Base-by-base conservation (phyloP, 2,329 filamentous ascomycete genomes). In the Colletotrichum somersetense region DNA sequence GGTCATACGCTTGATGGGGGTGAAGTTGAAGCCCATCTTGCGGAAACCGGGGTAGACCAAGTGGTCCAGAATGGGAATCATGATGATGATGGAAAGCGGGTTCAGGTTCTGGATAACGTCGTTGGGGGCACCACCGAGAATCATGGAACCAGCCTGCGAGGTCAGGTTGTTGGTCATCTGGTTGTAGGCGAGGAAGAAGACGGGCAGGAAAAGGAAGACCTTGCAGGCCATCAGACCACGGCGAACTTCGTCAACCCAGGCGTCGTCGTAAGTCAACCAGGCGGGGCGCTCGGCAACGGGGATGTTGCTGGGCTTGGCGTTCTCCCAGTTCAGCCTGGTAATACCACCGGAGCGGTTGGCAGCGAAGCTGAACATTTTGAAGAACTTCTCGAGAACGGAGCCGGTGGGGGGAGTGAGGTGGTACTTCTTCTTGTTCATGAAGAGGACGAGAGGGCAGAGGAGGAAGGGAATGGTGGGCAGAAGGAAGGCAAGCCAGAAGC, bases 211-310 rank as follows among this genome's bases (percentile, higher is more conserved):
- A 73, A 90, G 81, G 81, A 93, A 95, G 44, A 94, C 92, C 74
- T 88, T 86, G 84, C 91, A 93, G 68, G 91, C 91, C 76, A 88
- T 85, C 68, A 93, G 84, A 73, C 92, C 92, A 81, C 92, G 91
- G 64, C 86, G 86, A 61, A 95, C 90, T 78, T 95, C 92, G 78
- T 94, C 92, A 44, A 96, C 93, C 92, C 93, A 96, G 64, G 89
- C 89, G 75, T 96, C 93, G 74, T 96, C 93, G 76, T 94, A 95
- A 0, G 91, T 92, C 91, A 95, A 95, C 92, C 92, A 95, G 0
- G 67, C 52, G 0, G 92, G 92, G 66, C 90, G 90, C 74, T 85
- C 79, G 1, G 80, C 80, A 48, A 86, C 82, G 12, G 87, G 82
- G 7, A 93, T 85, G 46, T 85, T 83, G 78, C 89, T 92, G 3